Base-by-base conservation (phyloP, 2,329 filamentous ascomycete species). In the Leptosphaerulina australis region DNA sequence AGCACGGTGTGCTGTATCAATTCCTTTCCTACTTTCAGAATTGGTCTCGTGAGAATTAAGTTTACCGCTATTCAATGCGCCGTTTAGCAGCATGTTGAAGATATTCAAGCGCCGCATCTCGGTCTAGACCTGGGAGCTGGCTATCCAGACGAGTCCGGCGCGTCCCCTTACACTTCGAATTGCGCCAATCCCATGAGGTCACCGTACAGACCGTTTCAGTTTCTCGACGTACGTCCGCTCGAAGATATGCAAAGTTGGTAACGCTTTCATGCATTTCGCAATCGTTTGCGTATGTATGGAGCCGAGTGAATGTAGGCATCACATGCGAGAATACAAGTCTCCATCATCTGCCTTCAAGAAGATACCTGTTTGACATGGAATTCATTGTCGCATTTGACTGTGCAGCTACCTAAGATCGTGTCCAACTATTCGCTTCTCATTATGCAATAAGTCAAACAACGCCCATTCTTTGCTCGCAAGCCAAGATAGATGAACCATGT, bases 381-480 rank as follows among this genome's bases (percentile, higher is more conserved):
- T 39, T 50, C 41, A 41, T 51, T 43, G 17, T 51, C 37, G 43
- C 41, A 46, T 51, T 50, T 20, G 41, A 51, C 48, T 44, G 30
- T 46, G 48, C 37, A 46, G 48, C 48, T 51, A 46, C 41, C 36
- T 51, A 46, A 43, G 31, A 37, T 43, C 37, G 41, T 51, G 48
- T 33, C 37, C 48, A 46, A 46, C 36, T 51, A 28, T 38, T 31
- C 50, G 48, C 60, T 60, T 56, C 37, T 58, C 59, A 62, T 66
- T 66, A 69, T 68, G 66, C 66, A 68, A 61, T 60, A 59, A 39
- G 50, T 59, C 53, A 61, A 58, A 38, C 55, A 66, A 64, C 66
- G 61, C 60, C 60, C 44, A 50, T 48, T 52, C 55, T 46, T 54
- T 52, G 37, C 40, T 45, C 49, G 36, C 39, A 29, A 46, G 41